Percentiles rank a stretch among this genome's conserved stretches.
Evolutionary conservation across 2,329 filamentous ascomycete genomes (phyloP).

Genomic region (Chrysoporthe austroafricana): DNA sequence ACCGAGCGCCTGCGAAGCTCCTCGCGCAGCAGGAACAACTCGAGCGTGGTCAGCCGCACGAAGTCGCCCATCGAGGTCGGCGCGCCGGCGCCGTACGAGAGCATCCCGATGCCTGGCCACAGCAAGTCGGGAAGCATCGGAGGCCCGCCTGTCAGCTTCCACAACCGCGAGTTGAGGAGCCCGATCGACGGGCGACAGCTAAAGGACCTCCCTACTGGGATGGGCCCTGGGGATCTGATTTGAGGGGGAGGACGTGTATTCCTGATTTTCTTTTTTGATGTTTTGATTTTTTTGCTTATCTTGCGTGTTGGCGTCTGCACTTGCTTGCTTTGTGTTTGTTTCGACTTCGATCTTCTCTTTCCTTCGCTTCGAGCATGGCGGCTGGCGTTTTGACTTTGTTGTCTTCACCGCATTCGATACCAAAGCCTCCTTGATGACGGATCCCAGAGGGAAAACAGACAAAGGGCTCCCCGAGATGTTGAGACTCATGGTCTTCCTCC

Average conservation of each 20-base stretch:
- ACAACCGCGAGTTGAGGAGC: conserved; percentile 43
- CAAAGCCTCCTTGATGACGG: conserved; percentile 25
- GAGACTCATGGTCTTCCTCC: conserved; percentile 1
- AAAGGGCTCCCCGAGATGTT: neutral
- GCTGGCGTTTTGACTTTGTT: conserved; percentile 40
- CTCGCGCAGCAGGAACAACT: conserved; percentile 58
- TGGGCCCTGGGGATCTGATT: conserved; percentile 39
- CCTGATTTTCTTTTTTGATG: conserved; percentile 11
- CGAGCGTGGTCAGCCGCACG: conserved; percentile 39
- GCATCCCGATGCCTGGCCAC: conserved; percentile 38
- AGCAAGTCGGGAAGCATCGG: conserved; percentile 12
- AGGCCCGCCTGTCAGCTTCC: conserved; percentile 44
- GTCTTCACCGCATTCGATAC: conserved; percentile 32
- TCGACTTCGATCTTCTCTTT: neutral
- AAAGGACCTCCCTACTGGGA: conserved; percentile 30
- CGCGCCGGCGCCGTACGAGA: conserved; percentile 43
- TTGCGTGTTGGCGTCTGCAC: neutral
- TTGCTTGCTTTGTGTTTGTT: conserved; percentile 8
- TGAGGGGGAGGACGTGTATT: conserved; percentile 44
- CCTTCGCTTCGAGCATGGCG: conserved; percentile 37
- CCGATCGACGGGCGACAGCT: conserved; percentile 30
- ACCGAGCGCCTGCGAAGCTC: conserved; percentile 64
- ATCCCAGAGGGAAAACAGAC: neutral
- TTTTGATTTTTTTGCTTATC: neutral
- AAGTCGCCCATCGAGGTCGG: conserved; percentile 43